These are phyloP conservation scores for Globisporangium sylvaticum DNA, from an alignment of 352 stramenopile species.

Conservation along the genomic window DNA sequence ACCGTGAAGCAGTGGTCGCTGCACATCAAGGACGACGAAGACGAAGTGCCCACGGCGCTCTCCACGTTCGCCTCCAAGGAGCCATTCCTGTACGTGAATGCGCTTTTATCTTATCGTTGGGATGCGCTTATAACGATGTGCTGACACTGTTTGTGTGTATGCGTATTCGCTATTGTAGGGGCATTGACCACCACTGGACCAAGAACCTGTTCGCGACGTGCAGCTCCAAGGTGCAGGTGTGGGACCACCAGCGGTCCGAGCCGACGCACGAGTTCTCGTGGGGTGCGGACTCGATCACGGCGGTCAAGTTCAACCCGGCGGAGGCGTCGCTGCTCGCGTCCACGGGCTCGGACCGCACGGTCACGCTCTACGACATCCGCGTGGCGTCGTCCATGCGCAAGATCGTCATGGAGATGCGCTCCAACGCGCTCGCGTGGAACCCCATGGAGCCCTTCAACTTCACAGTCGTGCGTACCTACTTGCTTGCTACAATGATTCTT, in stretches of 20 bases:
- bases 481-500: neutral
- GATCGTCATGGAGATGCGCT: slow-evolving; percentile 94
- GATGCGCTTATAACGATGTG: neutral
- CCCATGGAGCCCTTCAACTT: slow-evolving; percentile 99
- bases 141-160: slow-evolving; percentile 1
- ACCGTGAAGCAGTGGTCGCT: slow-evolving; percentile 92
- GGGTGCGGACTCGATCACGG: slow-evolving; percentile 95
- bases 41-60: slow-evolving; percentile 65
- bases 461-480: slow-evolving; percentile 74
- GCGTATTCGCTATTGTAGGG: slow-evolving; percentile 67
- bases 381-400: slow-evolving; percentile 94
- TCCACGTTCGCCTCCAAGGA: slow-evolving; percentile 83
- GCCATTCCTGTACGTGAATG: slow-evolving; percentile 61
- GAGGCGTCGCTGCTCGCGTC: slow-evolving; percentile 95
- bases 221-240: slow-evolving; percentile 94
- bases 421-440: slow-evolving; percentile 99
- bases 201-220: slow-evolving; percentile 92
- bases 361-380: slow-evolving; percentile 93
- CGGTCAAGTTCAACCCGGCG: slow-evolving; percentile 93
- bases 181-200: slow-evolving; percentile 97
- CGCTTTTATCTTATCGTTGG: neutral
- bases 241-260: slow-evolving; percentile 91
- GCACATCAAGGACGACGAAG: slow-evolving; percentile 62
- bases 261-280: slow-evolving; percentile 92
- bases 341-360: slow-evolving; percentile 90